Percentiles rank a stretch among this genome's conserved stretches.
Conservation (phyloP, 768 basidiomycete species). For the Baorangia bicolor region DNA sequence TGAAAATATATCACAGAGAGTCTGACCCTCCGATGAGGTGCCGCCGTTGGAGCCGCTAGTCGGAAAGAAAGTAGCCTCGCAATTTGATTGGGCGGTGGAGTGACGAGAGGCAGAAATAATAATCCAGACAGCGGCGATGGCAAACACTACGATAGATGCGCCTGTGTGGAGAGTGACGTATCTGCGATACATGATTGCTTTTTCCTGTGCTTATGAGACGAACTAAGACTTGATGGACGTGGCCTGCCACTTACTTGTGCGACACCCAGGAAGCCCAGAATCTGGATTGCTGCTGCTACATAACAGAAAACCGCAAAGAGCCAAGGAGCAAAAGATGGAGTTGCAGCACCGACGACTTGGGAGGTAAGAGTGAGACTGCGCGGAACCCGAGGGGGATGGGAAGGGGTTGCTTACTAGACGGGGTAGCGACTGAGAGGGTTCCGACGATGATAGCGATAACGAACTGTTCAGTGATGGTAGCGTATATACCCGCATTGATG, state of each 20-base stretch:
- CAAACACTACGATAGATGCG: constrained; percentile 58
- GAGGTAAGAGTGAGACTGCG: constrained; percentile 11
- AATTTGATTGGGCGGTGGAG: constrained; percentile 63
- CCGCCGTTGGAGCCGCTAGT: constrained; percentile 31
- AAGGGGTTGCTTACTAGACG: constrained; percentile 57
- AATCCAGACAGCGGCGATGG: constrained; percentile 78
- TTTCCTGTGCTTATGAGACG: constrained; percentile 51
- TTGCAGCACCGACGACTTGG: constrained; percentile 82
- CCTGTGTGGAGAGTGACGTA: constrained; percentile 68
- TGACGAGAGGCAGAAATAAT: constrained; percentile 80
- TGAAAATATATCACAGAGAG: constrained; percentile 85
- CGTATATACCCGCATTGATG: constrained; percentile 87
- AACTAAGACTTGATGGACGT: background rate
- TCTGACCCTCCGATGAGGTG: constrained; percentile 52
- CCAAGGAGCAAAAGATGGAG: constrained; percentile 72
- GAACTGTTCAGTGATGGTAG: constrained; percentile 75
- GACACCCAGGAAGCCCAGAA: constrained; percentile 86
- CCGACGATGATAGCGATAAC: constrained; percentile 64
- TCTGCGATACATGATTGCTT: constrained; percentile 58
- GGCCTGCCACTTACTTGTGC: constrained; percentile 49
- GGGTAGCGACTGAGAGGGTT: constrained; percentile 72
- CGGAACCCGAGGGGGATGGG: background rate
- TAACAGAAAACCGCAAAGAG: constrained; percentile 79
- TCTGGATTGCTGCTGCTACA: constrained; percentile 69
- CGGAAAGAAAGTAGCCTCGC: constrained; percentile 59